Evolutionary conservation across 176 grass and related monocot genomes (phyloP).

Genomic region (Cenchrus americanus): DNA sequence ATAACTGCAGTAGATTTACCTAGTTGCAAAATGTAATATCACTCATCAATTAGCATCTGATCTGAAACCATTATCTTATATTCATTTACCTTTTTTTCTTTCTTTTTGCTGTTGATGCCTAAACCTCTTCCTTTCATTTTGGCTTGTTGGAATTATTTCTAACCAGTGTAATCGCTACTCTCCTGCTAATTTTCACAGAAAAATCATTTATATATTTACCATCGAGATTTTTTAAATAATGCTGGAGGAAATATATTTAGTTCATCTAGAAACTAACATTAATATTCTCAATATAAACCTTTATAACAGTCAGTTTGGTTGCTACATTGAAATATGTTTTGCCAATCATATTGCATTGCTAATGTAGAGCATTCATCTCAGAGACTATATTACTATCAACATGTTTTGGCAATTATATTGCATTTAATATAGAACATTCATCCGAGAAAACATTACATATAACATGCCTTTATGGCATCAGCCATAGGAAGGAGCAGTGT

Average conservation of each 20-base stretch:
- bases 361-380: background rate
- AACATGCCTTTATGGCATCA: background rate
- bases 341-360: background rate
- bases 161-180: background rate
- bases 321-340: background rate
- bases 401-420: background rate
- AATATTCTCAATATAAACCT: background rate
- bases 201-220: background rate
- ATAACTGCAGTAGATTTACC: background rate
- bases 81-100: background rate
- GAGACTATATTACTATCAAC: background rate
- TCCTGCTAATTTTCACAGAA: background rate
- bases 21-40: background rate
- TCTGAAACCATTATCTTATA: background rate
- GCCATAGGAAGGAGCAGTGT: background rate
- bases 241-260: background rate
- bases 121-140: background rate
- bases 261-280: background rate
- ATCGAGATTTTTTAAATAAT: background rate
- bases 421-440: background rate
- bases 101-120: background rate
- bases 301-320: constrained; percentile 1
- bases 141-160: background rate
- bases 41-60: constrained; percentile 16
- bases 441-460: background rate